Conservation (phyloP, 2,329 filamentous ascomycete species). For the Calonectria pseudoturangicola region DNA sequence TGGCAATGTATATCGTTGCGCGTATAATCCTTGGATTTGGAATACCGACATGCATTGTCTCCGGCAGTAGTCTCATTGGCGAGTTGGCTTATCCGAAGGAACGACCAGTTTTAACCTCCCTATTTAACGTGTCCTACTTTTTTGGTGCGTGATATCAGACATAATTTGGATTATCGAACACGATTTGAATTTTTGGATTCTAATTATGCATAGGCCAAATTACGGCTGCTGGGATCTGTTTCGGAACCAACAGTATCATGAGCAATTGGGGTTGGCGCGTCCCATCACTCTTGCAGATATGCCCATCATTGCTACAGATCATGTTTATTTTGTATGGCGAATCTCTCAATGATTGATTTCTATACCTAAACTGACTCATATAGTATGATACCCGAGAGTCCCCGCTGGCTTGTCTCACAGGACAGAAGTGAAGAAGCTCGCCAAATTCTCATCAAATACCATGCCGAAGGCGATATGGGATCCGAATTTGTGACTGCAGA, state of each 20-base stretch:
- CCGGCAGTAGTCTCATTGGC: conserved; percentile 74
- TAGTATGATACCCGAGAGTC: conserved; percentile 56
- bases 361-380: conserved; percentile 1
- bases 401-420: conserved; percentile 58
- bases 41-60: conserved; percentile 76
- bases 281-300: conserved; percentile 65
- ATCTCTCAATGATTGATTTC: conserved; percentile 33
- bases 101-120: conserved; percentile 68
- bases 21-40: conserved; percentile 77
- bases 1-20: conserved; percentile 76
- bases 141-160: conserved; percentile 59
- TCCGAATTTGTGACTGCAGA: conserved; percentile 13
- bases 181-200: not conserved
- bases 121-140: conserved; percentile 69
- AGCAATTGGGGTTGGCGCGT: conserved; percentile 60
- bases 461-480: conserved; percentile 73
- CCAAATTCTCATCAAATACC: conserved; percentile 62
- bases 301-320: conserved; percentile 10
- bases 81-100: conserved; percentile 78
- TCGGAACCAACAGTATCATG: conserved; percentile 63
- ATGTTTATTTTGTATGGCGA: conserved; percentile 46
- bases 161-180: not conserved
- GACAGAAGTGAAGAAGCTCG: conserved; percentile 59
- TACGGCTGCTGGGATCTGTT: conserved; percentile 68
- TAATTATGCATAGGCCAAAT: conserved; percentile 56